Conservation (phyloP, 345 rosid species). For the Gossypium thurberi region DNA sequence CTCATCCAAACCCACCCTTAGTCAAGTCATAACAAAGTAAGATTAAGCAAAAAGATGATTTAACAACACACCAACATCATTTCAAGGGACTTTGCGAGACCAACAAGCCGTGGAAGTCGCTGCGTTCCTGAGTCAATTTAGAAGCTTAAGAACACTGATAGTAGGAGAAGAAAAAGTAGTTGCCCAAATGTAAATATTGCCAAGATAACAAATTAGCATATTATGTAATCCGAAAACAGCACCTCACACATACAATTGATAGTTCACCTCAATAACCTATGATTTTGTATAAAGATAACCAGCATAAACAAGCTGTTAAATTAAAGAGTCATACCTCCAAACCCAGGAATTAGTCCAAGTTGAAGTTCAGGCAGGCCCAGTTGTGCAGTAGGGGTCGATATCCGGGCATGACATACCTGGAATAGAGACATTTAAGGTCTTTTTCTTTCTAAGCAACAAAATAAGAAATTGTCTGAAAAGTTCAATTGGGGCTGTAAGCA, state of each 20-base stretch:
- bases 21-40: background rate
- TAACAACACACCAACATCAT: slow-evolving; percentile 81
- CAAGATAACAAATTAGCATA: background rate
- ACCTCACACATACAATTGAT: background rate
- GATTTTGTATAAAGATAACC: background rate
- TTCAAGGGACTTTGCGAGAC: slow-evolving; percentile 84
- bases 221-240: background rate
- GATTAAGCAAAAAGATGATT: slow-evolving; percentile 14
- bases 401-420: slow-evolving; percentile 88
- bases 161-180: background rate
- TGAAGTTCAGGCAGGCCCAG: slow-evolving; percentile 95
- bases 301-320: background rate
- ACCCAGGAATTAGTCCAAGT: slow-evolving; percentile 89
- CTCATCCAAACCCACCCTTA: background rate
- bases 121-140: slow-evolving; percentile 79
- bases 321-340: slow-evolving; percentile 66
- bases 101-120: slow-evolving; percentile 98
- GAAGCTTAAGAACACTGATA: slow-evolving; percentile 13
- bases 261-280: background rate
- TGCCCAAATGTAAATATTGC: background rate
- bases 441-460: background rate
- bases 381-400: slow-evolving; percentile 71
- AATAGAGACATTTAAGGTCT: slow-evolving; percentile 15
- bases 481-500: background rate
- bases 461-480: background rate